phyloP scores from a whole-genome alignment of 441 rosid species.

The Gossypium schwendimanii region DNA sequence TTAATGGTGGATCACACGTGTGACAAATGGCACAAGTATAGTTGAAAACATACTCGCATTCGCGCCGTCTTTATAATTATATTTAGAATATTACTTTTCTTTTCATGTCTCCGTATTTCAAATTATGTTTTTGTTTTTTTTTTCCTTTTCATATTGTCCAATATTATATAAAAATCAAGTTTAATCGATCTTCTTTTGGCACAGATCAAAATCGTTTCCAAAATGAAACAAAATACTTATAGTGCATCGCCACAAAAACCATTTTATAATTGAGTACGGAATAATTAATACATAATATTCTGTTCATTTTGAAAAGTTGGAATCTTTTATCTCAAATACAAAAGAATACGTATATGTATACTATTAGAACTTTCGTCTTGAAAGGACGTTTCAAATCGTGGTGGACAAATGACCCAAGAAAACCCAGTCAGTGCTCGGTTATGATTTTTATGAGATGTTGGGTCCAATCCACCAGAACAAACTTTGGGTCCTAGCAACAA shows the following conservation, averaged over 20 bases:
- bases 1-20: not conserved
- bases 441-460: not conserved
- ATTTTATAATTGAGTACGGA: not conserved
- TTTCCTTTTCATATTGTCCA: not conserved
- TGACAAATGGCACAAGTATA: not conserved
- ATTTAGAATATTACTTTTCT: not conserved
- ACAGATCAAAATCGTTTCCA: not conserved
- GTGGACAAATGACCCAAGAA: not conserved
- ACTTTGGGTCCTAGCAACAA: not conserved
- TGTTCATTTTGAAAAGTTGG: not conserved
- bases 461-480: not conserved
- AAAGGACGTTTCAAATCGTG: not conserved
- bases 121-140: not conserved
- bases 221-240: not conserved
- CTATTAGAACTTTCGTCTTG: not conserved
- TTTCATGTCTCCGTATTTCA: not conserved
- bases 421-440: not conserved
- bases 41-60: not conserved
- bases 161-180: too few species aligned
- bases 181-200: not conserved
- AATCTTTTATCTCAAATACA: not conserved
- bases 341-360: not conserved
- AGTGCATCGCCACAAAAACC: not conserved
- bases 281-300: not conserved
- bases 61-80: not conserved